These are phyloP conservation scores for Dryadomyces quercivorus DNA, from an alignment of 2,329 filamentous ascomycete genomes.

Conservation along the genomic window DNA sequence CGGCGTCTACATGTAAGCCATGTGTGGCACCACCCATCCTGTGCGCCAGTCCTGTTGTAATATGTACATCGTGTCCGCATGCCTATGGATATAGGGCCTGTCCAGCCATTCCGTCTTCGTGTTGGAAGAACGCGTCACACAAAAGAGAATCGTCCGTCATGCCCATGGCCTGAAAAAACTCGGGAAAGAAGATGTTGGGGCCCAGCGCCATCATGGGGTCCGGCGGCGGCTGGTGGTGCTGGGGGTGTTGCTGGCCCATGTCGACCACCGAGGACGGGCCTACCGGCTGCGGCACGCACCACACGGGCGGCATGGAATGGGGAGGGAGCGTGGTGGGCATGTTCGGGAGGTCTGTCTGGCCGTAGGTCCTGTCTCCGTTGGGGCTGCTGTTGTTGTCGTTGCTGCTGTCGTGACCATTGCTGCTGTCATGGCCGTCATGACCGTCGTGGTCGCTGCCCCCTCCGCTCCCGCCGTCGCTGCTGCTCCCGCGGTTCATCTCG, in stretches of 20 bases:
- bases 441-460: too few relatives aligned
- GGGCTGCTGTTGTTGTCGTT: neutral
- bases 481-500: neutral
- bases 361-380: too few relatives aligned
- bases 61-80: neutral
- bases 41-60: neutral
- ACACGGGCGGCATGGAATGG: neutral
- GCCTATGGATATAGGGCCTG: neutral
- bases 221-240: neutral
- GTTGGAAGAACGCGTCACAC: conserved; percentile 6
- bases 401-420: neutral
- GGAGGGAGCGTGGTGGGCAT: neutral
- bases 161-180: conserved; percentile 6
- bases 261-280: too few relatives aligned
- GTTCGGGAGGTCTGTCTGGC: too few relatives aligned
- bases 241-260: neutral
- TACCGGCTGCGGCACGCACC: too few relatives aligned
- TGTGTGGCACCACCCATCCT: too few relatives aligned
- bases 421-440: too few relatives aligned
- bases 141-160: conserved; percentile 7
- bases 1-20: too few relatives aligned
- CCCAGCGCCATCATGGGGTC: neutral
- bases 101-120: neutral
- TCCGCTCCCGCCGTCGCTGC: too few relatives aligned
- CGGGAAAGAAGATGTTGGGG: neutral